phyloP scores from a whole-genome alignment of 1,284 basidiomycete genomes.

The Macrocybe sp. region DNA sequence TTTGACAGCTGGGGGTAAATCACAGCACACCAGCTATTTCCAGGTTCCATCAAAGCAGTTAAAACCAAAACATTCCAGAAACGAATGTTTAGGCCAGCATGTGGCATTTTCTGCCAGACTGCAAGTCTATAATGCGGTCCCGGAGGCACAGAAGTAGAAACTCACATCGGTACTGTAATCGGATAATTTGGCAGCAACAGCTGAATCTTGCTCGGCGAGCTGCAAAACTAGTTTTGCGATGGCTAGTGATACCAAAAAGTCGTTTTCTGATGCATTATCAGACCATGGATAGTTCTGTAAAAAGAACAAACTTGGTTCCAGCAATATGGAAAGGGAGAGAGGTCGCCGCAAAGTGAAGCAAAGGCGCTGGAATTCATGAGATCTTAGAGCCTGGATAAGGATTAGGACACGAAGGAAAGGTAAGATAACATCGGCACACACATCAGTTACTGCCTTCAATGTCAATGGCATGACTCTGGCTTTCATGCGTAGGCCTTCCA shows the following conservation, averaged over 20 bases:
- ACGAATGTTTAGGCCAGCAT: conserved; percentile 37
- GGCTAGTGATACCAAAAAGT: conserved; percentile 46
- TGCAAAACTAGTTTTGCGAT: conserved; percentile 50
- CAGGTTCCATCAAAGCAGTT: conserved; percentile 41
- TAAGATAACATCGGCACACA: conserved; percentile 17
- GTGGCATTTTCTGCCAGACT: conserved; percentile 31
- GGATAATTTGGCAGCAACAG: conserved; percentile 27
- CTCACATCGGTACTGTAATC: conserved; percentile 29
- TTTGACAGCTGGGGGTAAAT: conserved; percentile 44
- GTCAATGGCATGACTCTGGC: conserved; percentile 45
- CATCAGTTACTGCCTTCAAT: conserved; percentile 47
- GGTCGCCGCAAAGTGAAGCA: conserved; percentile 11
- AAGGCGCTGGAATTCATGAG: conserved; percentile 15
- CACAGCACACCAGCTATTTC: conserved; percentile 32
- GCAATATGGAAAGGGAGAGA: conserved; percentile 32
- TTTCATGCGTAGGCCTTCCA: conserved; percentile 50
- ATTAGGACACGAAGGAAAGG: not conserved
- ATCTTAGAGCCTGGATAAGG: conserved; percentile 25
- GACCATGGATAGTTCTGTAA: conserved; percentile 43
- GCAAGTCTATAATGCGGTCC: not conserved
- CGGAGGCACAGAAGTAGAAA: not conserved
- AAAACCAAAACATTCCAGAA: conserved; percentile 62
- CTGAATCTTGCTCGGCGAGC: conserved; percentile 33
- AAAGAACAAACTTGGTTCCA: conserved; percentile 47
- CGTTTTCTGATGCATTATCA: conserved; percentile 41